Base-by-base conservation (phyloP, 2,329 filamentous ascomycete genomes). In the Arthrobotrys sphaeroides region DNA sequence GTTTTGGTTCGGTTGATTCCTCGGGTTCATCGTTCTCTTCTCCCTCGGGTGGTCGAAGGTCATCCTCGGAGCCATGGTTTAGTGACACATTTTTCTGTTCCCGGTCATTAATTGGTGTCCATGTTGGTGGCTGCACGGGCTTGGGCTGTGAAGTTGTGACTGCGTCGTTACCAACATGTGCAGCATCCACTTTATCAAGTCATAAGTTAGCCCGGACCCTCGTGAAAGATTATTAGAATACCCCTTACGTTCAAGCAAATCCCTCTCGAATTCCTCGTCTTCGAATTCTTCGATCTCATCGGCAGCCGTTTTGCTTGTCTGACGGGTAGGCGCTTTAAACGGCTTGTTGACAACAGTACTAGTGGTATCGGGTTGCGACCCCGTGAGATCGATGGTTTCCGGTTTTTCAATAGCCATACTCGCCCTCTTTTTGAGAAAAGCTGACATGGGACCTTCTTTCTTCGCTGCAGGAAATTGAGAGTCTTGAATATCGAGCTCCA, bases 1-100 rank as follows among this genome's bases (percentile, higher is more conserved):
- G 72, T 18, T 55, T 59, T 3, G 90, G 83, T 77, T 84, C 84
- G 2, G 80, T 80, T 4, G 86, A 83, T 59, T 84, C 74, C 16
- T 70, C 62, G 4, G 28, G n/a, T 2, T 59, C 68, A n/a, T n/a
- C n/a, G n/a, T n/a, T n/a, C 10, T 67, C 53, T 10, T 60, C 51
- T 26, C 65, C 64, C 3, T 20, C 18, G 12, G 12, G n/a, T n/a
- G 31, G 28, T 5, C 22, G 22, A 12, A 65, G 16, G 28, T 55
- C 47, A 16, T 75, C 47, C 2, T 51, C 49, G 0, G 57, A 31
- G 28, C 28, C 53, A 45, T 69, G 38, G 24, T 59, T 53, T n/a
- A 62, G 31, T 18, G 36, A 40, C 6, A 67, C 36, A 5, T 13
- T 16, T 18, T 42, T 26, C 4, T 22, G 1, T 16, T 62, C 28